Conservation (phyloP, 176 grass and related monocot species). For the Ensete glaucum region DNA sequence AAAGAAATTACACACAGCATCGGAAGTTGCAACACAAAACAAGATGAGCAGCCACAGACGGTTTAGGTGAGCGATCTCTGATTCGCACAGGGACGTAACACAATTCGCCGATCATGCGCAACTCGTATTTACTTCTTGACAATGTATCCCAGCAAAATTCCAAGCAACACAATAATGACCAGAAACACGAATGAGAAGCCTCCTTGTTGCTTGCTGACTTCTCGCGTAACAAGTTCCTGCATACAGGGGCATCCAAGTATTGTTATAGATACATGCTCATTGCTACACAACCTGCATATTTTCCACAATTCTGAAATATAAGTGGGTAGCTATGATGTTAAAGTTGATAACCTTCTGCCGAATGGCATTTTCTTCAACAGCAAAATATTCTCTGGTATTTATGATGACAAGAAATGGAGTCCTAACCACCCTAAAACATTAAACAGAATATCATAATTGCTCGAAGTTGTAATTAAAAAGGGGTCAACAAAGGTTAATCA, state of each 20-base stretch:
- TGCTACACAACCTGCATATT: too few relatives aligned
- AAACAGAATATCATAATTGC: too few relatives aligned
- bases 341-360: too few relatives aligned
- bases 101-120: not conserved
- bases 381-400: too few relatives aligned
- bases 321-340: too few relatives aligned
- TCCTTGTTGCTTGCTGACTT: slow-evolving; percentile 28
- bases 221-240: slow-evolving; percentile 41
- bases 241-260: not conserved
- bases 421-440: too few relatives aligned
- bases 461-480: too few relatives aligned
- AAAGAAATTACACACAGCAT: not conserved
- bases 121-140: slow-evolving; percentile 37
- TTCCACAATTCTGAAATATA: too few relatives aligned
- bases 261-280: not conserved
- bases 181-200: slow-evolving; percentile 41
- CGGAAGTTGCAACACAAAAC: not conserved
- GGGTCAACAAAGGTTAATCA: too few relatives aligned
- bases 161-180: slow-evolving; percentile 25
- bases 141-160: slow-evolving; percentile 48
- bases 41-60: not conserved
- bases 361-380: too few relatives aligned
- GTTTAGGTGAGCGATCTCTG: not conserved
- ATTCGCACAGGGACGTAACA: not conserved
- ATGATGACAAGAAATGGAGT: too few relatives aligned